Evolutionary conservation across 2,329 filamentous ascomycete genomes (phyloP), one percentile per base, ranked within the genome.

Genomic region (Pestalotiopsis sp.): DNA sequence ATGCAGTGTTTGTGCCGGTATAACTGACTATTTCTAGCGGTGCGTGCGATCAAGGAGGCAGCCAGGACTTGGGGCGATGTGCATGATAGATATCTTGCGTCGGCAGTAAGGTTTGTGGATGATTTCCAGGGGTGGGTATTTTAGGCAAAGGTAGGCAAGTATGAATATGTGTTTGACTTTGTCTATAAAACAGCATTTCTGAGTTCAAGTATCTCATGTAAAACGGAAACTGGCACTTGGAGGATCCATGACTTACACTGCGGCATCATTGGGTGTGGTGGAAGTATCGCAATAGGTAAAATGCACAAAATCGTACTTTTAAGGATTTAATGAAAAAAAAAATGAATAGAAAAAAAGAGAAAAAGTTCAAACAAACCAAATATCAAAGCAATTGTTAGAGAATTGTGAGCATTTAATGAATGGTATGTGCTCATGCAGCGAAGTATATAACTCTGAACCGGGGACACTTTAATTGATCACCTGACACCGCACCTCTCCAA

Each of bases 11-110:
- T n/a, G 56, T 66, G 3, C 66, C 65, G 25, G 65, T 63, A 72
- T 75, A 67, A 76, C 58, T 3, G 23, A 64, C 4, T 25, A 12
- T n/a, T 20, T 57, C 41, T 69, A 91, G 92, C 87, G 17, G 82
- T 95, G 66, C 88, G 93, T 58, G 89, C 93, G 2, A 91, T 95
- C 84, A 90, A 85, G 78, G 93, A 93, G 77, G 91, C 91, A 20
- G 90, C 90, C 14, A 86, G 85, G 70, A 94, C 91, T 0, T 95
- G 92, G 92, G 90, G 90, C 3, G 91, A 94, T 76, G 84, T 86
- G 3, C 86, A 91, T 70, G 84, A 89, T 52, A 87, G 82, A 70
- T 94, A 92, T 74, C 82, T 94, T 38, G 87, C 87, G 67, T 87
- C 91, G 6, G 92, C 93, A 1, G 85, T 93, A 25, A 87, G 88